Conservation (phyloP, 2,329 filamentous ascomycete genomes). For the Mycosphaerella sp. region DNA sequence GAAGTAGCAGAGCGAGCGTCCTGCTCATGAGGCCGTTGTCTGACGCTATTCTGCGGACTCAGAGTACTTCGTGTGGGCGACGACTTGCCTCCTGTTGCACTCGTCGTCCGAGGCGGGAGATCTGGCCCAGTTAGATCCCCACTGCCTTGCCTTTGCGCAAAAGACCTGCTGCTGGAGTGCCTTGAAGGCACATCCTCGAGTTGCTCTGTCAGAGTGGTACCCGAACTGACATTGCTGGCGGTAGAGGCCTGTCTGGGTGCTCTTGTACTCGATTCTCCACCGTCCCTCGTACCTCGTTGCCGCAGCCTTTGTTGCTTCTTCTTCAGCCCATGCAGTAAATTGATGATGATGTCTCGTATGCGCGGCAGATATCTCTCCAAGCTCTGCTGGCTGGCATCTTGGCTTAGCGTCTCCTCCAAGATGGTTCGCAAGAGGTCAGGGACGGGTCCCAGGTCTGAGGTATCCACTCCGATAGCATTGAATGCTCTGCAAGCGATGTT, state of each 20-base stretch:
- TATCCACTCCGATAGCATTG: constrained; percentile 94
- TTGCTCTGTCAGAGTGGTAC: constrained; percentile 42
- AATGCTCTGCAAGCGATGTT: constrained; percentile 98
- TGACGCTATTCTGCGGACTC: constrained; percentile 33
- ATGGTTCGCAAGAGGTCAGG: constrained; percentile 86
- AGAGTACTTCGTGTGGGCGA: constrained; percentile 39
- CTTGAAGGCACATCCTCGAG: constrained; percentile 38
- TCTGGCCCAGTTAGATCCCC: constrained; percentile 38
- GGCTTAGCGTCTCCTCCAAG: constrained; percentile 89
- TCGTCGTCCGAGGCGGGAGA: constrained; percentile 44
- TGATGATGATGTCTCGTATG: constrained; percentile 98
- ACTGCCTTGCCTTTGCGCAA: constrained; percentile 37
- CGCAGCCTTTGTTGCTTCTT: constrained; percentile 88
- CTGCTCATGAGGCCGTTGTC: constrained; percentile 15
- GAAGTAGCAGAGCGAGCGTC: constrained; percentile 43
- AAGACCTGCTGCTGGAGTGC: constrained; percentile 38
- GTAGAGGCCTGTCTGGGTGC: constrained; percentile 40
- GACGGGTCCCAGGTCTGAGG: constrained; percentile 86
- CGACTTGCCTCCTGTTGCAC: constrained; percentile 36
- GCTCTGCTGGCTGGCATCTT: constrained; percentile 89
- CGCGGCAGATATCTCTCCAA: constrained; percentile 88
- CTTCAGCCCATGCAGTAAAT: constrained; percentile 89
- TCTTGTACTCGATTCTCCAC: constrained; percentile 25
- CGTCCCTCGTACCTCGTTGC: constrained; percentile 45
- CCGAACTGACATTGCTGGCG: constrained; percentile 42